phyloP scores from a whole-genome alignment of 176 grass and related monocot genomes.

The Alopecurus myosuroides region DNA sequence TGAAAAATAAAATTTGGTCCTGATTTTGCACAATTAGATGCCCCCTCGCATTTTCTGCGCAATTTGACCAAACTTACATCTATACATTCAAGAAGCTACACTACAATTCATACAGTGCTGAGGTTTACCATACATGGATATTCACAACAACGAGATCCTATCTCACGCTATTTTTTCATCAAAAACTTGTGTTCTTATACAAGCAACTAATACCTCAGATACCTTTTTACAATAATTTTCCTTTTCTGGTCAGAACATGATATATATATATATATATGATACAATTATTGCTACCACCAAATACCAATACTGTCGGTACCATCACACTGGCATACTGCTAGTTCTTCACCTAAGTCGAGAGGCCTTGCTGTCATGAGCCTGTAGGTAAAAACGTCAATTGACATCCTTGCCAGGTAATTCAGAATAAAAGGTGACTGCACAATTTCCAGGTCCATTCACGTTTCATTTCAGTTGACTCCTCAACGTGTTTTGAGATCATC shows the following conservation, averaged over 20 bases:
- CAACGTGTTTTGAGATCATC: slow-evolving; percentile 59
- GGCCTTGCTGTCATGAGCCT: slow-evolving; percentile 16
- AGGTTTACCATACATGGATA: background rate
- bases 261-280: slow-evolving; percentile 13
- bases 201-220: slow-evolving; percentile 9
- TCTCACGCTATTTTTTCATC: background rate
- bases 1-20: background rate
- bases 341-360: slow-evolving; percentile 17
- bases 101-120: background rate
- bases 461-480: slow-evolving; percentile 17
- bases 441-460: slow-evolving; percentile 16
- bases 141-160: background rate
- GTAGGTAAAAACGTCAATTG: slow-evolving; percentile 3
- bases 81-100: background rate
- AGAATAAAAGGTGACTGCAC: slow-evolving; percentile 15
- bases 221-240: slow-evolving; percentile 14
- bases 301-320: background rate
- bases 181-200: slow-evolving; percentile 44
- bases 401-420: background rate
- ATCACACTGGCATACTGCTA: slow-evolving; percentile 9
- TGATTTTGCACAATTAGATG: background rate
- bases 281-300: slow-evolving; percentile 25
- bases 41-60: background rate
- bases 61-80: background rate
- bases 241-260: slow-evolving; percentile 5